A percentile compares a stretch with the other conserved stretches of the same genome.
Evolutionary conservation across 2,329 filamentous ascomycete species (phyloP).

Genomic region (Fusarium falciforme): DNA sequence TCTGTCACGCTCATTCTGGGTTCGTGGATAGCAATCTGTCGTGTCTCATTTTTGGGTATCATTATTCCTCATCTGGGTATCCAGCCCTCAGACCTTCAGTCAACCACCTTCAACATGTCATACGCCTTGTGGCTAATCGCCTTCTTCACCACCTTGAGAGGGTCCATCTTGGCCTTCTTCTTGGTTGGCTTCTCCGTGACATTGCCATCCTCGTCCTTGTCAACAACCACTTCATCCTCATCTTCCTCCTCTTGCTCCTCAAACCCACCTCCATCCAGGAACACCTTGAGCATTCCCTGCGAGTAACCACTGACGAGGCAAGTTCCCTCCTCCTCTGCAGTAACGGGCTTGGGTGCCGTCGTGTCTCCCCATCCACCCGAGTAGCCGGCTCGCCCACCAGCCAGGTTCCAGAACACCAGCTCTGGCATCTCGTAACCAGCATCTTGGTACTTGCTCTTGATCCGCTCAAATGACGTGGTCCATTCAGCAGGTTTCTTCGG

Average conservation of each 20-base stretch:
- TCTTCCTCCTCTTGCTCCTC: conserved; percentile 53
- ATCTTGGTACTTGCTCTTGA: conserved; percentile 57
- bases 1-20: background rate
- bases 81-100: conserved; percentile 50
- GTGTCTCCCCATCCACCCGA: conserved; percentile 37
- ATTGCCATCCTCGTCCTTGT: conserved; percentile 41
- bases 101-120: conserved; percentile 65
- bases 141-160: conserved; percentile 59
- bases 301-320: conserved; percentile 67
- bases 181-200: conserved; percentile 35
- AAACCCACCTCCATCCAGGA: conserved; percentile 63
- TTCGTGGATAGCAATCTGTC: background rate
- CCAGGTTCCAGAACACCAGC: conserved; percentile 71
- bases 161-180: conserved; percentile 57
- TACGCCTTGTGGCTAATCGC: conserved; percentile 66
- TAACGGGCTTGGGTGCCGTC: conserved; percentile 61
- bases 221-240: conserved; percentile 51
- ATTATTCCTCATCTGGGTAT: conserved; percentile 8
- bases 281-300: conserved; percentile 68
- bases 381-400: conserved; percentile 51
- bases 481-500: conserved; percentile 41
- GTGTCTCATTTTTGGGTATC: conserved; percentile 33
- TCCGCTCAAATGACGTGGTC: conserved; percentile 61
- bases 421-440: conserved; percentile 69
- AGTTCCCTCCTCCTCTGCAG: conserved; percentile 56